Evolutionary conservation across 768 basidiomycete species (phyloP).

Genomic region (Ephemerocybe angulata): DNA sequence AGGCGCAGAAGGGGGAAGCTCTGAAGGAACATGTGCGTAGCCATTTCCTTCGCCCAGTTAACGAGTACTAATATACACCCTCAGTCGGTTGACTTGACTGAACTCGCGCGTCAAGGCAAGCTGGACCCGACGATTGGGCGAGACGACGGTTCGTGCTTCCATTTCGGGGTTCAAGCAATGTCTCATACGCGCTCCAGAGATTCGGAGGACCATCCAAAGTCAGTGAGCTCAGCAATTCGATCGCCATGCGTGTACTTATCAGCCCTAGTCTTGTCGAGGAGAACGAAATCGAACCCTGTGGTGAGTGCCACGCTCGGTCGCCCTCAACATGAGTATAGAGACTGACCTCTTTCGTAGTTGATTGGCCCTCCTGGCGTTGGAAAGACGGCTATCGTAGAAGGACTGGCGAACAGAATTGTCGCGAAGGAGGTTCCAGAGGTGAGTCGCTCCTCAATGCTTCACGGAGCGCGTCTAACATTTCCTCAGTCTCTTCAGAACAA

Average conservation of each 20-base stretch:
- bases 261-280: constrained; percentile 65
- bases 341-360: constrained; percentile 45
- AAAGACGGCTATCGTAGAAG: constrained; percentile 90
- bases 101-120: constrained; percentile 79
- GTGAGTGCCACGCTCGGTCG: constrained; percentile 35
- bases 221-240: neutral
- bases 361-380: constrained; percentile 89
- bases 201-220: constrained; percentile 45
- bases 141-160: constrained; percentile 59
- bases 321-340: neutral
- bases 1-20: constrained; percentile 78
- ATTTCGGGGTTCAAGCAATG: neutral
- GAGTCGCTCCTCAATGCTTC: constrained; percentile 11
- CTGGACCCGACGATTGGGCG: constrained; percentile 88
- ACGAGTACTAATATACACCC: neutral
- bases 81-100: constrained; percentile 80
- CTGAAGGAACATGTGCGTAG: constrained; percentile 67
- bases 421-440: constrained; percentile 91
- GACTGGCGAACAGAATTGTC: constrained; percentile 82
- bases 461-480: neutral
- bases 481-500: constrained; percentile 78
- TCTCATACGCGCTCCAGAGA: constrained; percentile 45
- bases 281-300: constrained; percentile 92
- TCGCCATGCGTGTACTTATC: too few relatives aligned
- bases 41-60: neutral